phyloP scores from a whole-genome alignment of 495 filamentous ascomycete species.

The Podospora pseudoanserina region DNA sequence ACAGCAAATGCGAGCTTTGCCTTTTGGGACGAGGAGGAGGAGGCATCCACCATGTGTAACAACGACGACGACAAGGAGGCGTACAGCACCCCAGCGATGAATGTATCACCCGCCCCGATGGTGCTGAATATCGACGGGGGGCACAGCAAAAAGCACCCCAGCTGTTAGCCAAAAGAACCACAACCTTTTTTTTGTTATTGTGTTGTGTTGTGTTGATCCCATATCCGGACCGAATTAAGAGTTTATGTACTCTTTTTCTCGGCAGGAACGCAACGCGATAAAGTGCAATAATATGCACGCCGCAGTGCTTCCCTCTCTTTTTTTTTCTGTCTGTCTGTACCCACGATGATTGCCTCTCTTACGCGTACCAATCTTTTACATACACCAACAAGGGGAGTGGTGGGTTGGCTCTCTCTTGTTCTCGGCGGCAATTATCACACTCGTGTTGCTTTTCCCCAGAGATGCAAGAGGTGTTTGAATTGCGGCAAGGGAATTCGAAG shows the following conservation, averaged over 20 bases:
- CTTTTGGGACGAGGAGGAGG: conserved; percentile 31
- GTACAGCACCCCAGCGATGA: conserved; percentile 69
- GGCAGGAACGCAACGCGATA: not conserved
- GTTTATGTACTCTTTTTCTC: not conserved
- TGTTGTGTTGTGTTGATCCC: not conserved
- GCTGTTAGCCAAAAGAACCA: conserved; percentile 21
- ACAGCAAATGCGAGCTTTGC: conserved; percentile 59
- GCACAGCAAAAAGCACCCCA: not conserved
- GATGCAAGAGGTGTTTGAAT: not conserved
- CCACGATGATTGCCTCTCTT: not conserved
- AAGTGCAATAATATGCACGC: not conserved
- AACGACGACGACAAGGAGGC: conserved; percentile 32
- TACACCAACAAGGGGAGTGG: not conserved
- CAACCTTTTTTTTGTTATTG: too few relatives aligned
- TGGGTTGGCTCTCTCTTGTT: not conserved
- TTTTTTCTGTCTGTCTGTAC: too few relatives aligned
- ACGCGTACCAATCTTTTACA: not conserved
- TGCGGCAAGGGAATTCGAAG: not conserved
- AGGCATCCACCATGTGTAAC: conserved; percentile 24
- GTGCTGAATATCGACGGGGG: conserved; percentile 41
- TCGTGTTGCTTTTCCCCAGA: not conserved
- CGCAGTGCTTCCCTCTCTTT: not conserved
- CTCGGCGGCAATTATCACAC: not conserved
- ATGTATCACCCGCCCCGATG: conserved; percentile 71
- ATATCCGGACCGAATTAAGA: not conserved